Evolutionary conservation across 2,329 filamentous ascomycete genomes (phyloP).

Genomic region (Xylariales sp.): DNA sequence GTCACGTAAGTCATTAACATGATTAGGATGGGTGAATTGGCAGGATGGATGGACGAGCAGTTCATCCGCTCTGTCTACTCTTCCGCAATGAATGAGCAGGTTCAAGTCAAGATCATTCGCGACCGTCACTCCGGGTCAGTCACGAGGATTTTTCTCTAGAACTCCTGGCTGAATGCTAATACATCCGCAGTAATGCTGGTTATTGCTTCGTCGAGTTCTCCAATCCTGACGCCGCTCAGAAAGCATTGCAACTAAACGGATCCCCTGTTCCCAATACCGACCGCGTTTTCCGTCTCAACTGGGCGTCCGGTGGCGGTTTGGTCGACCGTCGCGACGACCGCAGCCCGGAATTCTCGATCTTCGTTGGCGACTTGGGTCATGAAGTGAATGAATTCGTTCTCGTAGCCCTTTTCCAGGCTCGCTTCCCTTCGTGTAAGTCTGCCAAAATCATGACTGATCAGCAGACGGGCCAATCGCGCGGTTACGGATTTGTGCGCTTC

Average conservation of each 20-base stretch:
- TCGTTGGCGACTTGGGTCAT: slow-evolving; percentile 94
- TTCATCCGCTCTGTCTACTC: slow-evolving; percentile 91
- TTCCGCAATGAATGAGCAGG: slow-evolving; percentile 85
- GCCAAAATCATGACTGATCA: slow-evolving; percentile 99
- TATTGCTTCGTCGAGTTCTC: slow-evolving; percentile 98
- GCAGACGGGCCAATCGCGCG: slow-evolving; percentile 93
- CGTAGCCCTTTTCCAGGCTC: slow-evolving; percentile 92
- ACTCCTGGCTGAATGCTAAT: slow-evolving; percentile 13
- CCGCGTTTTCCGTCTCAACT: slow-evolving; percentile 97
- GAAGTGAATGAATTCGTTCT: slow-evolving; percentile 99
- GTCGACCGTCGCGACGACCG: slow-evolving; percentile 95
- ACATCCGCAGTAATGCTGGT: slow-evolving; percentile 71
- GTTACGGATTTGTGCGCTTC: slow-evolving; percentile 97
- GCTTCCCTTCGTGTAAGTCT: slow-evolving; percentile 96
- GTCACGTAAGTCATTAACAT: too few species aligned
- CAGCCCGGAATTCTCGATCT: slow-evolving; percentile 93
- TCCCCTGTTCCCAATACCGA: slow-evolving; percentile 88
- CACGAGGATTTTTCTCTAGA: not conserved
- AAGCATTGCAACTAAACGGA: slow-evolving; percentile 87
- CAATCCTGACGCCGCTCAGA: slow-evolving; percentile 76
- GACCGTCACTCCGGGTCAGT: slow-evolving; percentile 94
- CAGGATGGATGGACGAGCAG: slow-evolving; percentile 99
- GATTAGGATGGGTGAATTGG: slow-evolving; percentile 93
- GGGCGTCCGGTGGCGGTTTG: slow-evolving; percentile 93
- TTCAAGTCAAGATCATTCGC: slow-evolving; percentile 99